Evolutionary conservation across 305 asterid species (phyloP).

Genomic region (Rubia peregrina): DNA sequence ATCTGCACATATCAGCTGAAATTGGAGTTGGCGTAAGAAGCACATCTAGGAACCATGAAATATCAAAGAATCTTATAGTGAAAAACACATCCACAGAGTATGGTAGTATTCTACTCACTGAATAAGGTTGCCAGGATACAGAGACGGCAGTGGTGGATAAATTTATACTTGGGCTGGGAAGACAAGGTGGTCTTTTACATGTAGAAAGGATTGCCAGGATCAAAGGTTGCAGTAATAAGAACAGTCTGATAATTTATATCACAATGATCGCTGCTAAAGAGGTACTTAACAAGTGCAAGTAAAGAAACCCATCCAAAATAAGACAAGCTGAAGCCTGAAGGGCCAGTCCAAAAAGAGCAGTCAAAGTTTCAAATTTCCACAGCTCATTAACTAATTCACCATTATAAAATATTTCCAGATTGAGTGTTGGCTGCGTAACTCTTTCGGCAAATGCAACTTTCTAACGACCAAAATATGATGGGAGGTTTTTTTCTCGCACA

Average conservation of each 20-base stretch:
- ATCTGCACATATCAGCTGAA: slow-evolving; percentile 28
- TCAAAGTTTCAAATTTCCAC: not conserved
- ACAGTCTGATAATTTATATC: no score
- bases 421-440: not conserved
- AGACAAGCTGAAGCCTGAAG: not conserved
- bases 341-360: not conserved
- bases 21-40: not conserved
- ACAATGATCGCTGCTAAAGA: no score
- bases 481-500: not conserved
- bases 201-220: not conserved
- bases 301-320: no score
- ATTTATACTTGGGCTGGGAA: not conserved
- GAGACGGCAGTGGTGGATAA: not conserved
- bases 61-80: not conserved
- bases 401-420: not conserved
- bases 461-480: not conserved
- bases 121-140: not conserved
- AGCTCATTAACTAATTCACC: not conserved
- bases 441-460: not conserved
- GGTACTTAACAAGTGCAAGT: not conserved
- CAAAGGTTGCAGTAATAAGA: not conserved
- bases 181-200: no score
- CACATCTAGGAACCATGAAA: not conserved
- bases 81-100: not conserved
- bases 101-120: not conserved